Evolutionary conservation across 116 monocot species (phyloP).

Genomic region (Papilionanthe hybrid): DNA sequence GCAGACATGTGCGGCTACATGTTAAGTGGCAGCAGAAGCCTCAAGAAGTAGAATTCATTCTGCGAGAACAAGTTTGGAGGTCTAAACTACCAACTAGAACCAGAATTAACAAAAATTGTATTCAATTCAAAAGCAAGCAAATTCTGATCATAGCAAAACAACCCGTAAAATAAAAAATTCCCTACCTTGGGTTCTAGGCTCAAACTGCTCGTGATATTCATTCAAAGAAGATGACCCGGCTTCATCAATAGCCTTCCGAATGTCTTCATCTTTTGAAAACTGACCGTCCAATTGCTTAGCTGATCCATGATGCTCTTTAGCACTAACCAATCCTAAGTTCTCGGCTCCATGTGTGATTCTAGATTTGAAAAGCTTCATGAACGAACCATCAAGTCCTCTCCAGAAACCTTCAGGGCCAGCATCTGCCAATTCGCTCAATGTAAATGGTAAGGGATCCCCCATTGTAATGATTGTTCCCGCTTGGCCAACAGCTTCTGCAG

Average conservation of each 20-base stretch:
- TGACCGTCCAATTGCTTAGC: slow-evolving; percentile 8
- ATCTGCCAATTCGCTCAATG: slow-evolving; percentile 58
- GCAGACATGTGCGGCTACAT: background rate
- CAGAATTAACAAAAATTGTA: background rate
- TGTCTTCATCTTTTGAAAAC: slow-evolving; percentile 12
- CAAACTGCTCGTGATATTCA: slow-evolving; percentile 10
- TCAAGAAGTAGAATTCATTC: slow-evolving; percentile 5
- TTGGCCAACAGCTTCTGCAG: slow-evolving; percentile 80
- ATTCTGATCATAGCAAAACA: background rate
- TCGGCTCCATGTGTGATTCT: slow-evolving; percentile 4
- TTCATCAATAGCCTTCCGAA: slow-evolving; percentile 20
- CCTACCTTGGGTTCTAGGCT: slow-evolving; percentile 4
- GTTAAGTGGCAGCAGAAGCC: background rate
- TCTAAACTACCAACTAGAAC: background rate
- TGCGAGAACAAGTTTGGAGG: background rate
- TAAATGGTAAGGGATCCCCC: slow-evolving; percentile 90
- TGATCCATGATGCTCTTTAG: slow-evolving; percentile 11
- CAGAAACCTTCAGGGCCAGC: slow-evolving; percentile 73
- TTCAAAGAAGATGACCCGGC: slow-evolving; percentile 8
- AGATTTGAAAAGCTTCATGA: slow-evolving; percentile 14
- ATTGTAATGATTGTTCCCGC: slow-evolving; percentile 76
- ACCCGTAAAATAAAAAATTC: background rate
- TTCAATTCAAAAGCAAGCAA: background rate
- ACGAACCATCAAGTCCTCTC: slow-evolving; percentile 28
- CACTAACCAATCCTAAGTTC: slow-evolving; percentile 6